Evolutionary conservation across 345 rosid species (phyloP).

Genomic region (Syzygium jambos): DNA sequence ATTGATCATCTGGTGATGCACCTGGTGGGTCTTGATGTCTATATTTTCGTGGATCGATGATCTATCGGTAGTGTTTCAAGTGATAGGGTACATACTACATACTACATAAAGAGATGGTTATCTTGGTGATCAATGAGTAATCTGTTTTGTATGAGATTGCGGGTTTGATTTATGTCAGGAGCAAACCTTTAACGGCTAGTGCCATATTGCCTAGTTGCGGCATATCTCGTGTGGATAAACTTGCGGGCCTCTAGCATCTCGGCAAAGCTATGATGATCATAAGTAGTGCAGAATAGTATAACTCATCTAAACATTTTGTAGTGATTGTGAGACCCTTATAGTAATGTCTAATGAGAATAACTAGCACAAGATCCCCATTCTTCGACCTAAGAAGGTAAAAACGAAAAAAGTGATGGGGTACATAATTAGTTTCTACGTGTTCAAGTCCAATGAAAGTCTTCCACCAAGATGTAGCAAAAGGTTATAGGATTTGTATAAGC

Average conservation of each 20-base stretch:
- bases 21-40: neutral
- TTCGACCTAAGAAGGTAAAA: neutral
- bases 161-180: neutral
- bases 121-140: neutral
- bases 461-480: neutral
- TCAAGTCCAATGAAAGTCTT: neutral
- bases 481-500: neutral
- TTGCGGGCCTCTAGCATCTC: neutral
- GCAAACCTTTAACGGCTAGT: neutral
- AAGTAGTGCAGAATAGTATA: neutral
- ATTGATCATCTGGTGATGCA: too few species aligned
- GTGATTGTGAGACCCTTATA: neutral
- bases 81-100: neutral
- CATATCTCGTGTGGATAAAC: neutral
- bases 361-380: neutral
- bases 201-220: neutral
- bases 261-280: fast-evolving
- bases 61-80: neutral
- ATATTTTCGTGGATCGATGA: neutral
- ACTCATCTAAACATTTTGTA: neutral
- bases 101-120: neutral
- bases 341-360: neutral
- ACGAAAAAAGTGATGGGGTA: neutral
- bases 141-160: neutral
- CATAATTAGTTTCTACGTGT: neutral